Evolutionary conservation across 305 asterid species (phyloP), one percentile per base, ranked within the genome.

Genomic region (Solanum aculeatissimum): DNA sequence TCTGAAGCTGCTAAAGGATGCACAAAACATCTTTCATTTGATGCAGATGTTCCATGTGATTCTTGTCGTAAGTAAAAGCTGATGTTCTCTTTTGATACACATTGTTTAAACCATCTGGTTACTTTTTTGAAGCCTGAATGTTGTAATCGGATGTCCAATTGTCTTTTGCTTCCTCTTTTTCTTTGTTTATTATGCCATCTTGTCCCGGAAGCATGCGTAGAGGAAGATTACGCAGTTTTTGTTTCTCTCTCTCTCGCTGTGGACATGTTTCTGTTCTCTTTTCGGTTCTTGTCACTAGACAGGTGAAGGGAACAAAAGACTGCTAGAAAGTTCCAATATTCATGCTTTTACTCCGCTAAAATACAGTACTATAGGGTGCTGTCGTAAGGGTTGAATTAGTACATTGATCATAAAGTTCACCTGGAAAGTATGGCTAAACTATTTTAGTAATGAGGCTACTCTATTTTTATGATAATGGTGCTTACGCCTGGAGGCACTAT

Each of bases 1-100:
- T 84, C 92, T 82, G 98, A 96, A 91, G 97, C 98, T 77, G 92
- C 98, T 85, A 87, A 86, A 88, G 99, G 98, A 88, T 96, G 98
- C 92, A 91, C 92, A 38, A 96, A 93, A 90, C 87, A 89, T 85
- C 86, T 94, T 82, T 96, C 98, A 27, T 89, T 95, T 47, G 92
- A 95, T 87, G 98, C 98, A 84, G 93, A 90, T 87, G 93, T 95
- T 88, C 98, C 98, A 43, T 96, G 99, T 86, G 95, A 91, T 89
- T 88, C 92, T 86, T 96, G 98, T 84, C 1, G 98, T 96, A 88
- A 93, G 98, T 93, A 80, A 78, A 87, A 77, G 60, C 60, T 84
- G 83, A 40, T 27, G 27, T 27, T 87, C 55, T 55, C 80, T 40
- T 40, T n/a, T 21, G 42, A 21, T 47, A 6, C 57, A 42, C 86